Conservation (phyloP, 192 early-diverging fungal species). For the Umbelopsis sp. region DNA sequence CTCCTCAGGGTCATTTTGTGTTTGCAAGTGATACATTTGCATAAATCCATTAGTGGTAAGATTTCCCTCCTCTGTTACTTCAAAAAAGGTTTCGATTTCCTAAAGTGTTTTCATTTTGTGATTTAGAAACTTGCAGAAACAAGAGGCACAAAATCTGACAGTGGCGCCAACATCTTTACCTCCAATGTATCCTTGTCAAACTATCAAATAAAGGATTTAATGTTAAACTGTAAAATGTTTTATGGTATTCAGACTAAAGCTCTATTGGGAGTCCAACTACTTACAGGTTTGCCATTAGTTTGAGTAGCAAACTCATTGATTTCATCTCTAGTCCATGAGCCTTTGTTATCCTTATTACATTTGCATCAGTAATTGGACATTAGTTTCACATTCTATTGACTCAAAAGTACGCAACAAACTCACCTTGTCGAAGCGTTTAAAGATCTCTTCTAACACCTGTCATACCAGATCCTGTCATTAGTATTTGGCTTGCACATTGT, state of each 20-base stretch:
- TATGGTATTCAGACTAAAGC: no score
- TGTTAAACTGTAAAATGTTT: background rate
- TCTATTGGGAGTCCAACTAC: background rate
- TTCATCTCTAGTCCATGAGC: constrained; percentile 44
- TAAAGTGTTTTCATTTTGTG: constrained; percentile 12
- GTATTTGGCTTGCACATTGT: background rate
- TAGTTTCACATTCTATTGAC: background rate
- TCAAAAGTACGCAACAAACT: background rate
- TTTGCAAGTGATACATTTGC: constrained; percentile 81
- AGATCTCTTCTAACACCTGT: constrained; percentile 40
- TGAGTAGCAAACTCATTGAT: constrained; percentile 51
- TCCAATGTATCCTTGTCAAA: constrained; percentile 17
- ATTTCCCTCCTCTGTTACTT: constrained; percentile 60
- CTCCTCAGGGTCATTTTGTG: constrained; percentile 65
- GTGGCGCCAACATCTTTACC: background rate
- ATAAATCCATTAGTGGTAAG: constrained; percentile 73
- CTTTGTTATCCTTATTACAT: constrained; percentile 39
- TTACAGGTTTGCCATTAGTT: constrained; percentile 53
- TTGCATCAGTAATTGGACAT: background rate
- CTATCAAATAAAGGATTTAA: background rate
- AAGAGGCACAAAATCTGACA: no score
- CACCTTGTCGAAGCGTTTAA: constrained; percentile 42
- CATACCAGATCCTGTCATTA: background rate
- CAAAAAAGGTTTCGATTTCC: constrained; percentile 72
- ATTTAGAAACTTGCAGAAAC: no score